Evolutionary conservation across 176 grass and related monocot species (phyloP), one percentile per base, ranked within the genome.

Genomic region (Phoenix dactylifera): DNA sequence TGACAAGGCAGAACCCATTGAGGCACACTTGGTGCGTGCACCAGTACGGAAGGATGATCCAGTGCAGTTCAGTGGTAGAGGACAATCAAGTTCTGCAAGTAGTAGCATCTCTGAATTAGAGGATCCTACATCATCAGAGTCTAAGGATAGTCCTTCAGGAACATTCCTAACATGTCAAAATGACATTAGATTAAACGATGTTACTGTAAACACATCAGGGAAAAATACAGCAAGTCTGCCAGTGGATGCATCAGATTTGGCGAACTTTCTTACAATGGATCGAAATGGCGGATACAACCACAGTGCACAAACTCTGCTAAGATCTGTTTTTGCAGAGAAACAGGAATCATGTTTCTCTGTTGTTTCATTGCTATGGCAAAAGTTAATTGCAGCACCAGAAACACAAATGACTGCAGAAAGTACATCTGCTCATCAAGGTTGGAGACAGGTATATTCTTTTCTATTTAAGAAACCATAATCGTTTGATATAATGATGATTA

Each of bases 391-490:
- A 70, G 86, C 84, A 58, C 94, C 94, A 4, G 94, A 98, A 83
- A 93, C 80, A 68, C 80, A 98, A 86, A 86, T 98, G 94, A 83
- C 66, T 81, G 94, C 88, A 49, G 94, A 98, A 85, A 89, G 94
- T 83, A 98, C 94, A 48, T 98, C 94, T 50, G 94, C 94, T 74
- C 94, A 98, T 69, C 94, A 98, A 70, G 94, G 94, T 54, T 98
- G 94, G 94, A 88, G 94, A 65, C 87, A 98, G 94, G 94, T 92
- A 83, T 14, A 25, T 25, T 51, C 57, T 17, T 24, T 17, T 12
- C 15, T 79, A n/a, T n/a, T 62, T 63, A 72, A 64, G 58, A 35
- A 53, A 54, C 17, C 65, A 3, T 66, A 49, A 52, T 56, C 15
- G 4, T 59, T 22, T 28, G 25, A 52, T 44, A 44, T 44, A 12